These are phyloP conservation scores for Fusarium incarnatum DNA, from an alignment of 2,329 filamentous ascomycete genomes.

Conservation along the genomic window DNA sequence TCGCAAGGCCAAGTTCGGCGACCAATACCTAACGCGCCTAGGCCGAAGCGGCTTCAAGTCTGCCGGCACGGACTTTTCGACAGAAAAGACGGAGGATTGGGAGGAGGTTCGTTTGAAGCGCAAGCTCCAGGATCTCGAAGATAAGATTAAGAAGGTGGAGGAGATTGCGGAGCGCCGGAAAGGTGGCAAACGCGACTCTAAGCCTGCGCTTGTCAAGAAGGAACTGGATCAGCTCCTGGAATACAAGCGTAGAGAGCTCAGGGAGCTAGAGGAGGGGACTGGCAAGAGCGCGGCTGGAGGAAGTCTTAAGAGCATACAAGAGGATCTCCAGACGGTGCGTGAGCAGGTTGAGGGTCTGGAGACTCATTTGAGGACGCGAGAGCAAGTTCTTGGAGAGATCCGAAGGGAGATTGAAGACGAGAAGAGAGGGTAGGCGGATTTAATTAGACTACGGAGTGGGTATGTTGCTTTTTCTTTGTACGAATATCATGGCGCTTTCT, in stretches of 20 bases:
- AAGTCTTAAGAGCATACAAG: conserved; percentile 79
- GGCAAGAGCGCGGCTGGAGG: conserved; percentile 76
- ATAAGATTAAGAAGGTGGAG: conserved; percentile 87
- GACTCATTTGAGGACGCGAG: conserved; percentile 79
- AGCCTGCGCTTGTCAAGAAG: conserved; percentile 91
- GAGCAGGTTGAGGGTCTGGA: conserved; percentile 95
- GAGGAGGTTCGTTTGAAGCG: conserved; percentile 96
- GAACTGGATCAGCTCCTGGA: conserved; percentile 95
- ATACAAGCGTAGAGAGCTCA: conserved; percentile 86
- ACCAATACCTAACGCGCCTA: conserved; percentile 92
- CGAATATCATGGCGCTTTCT: conserved; percentile 46
- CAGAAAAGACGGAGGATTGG: conserved; percentile 92
- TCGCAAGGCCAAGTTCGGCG: conserved; percentile 96
- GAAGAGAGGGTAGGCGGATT: conserved; percentile 66
- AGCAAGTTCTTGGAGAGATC: conserved; percentile 80
- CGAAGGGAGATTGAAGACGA: conserved; percentile 88
- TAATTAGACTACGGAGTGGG: conserved; percentile 23
- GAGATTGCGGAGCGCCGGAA: conserved; percentile 73
- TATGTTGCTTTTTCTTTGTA: conserved; percentile 41
- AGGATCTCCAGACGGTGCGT: conserved; percentile 89
- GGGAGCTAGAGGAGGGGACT: conserved; percentile 78
- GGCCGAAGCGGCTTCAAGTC: conserved; percentile 85
- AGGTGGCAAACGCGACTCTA: conserved; percentile 76
- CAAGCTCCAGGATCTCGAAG: conserved; percentile 88
- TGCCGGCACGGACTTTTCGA: conserved; percentile 89